phyloP scores from a whole-genome alignment of 2,329 filamentous ascomycete genomes.

The Ophiocordyceps camponoti-saundersi region DNA sequence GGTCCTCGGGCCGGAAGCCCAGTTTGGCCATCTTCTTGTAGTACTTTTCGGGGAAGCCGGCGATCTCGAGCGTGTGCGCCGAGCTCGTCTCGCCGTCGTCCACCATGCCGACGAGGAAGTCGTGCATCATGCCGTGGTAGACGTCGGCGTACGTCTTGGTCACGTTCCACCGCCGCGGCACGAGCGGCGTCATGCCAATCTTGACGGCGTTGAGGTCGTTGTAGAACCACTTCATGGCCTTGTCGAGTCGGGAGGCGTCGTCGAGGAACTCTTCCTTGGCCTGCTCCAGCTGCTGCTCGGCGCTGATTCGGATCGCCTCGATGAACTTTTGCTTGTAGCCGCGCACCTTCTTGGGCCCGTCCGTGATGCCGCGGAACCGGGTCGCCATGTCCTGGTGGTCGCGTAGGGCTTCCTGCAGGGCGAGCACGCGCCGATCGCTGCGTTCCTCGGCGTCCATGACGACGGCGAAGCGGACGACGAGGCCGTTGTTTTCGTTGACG shows the following conservation, averaged over 20 bases:
- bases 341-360: slow-evolving; percentile 77
- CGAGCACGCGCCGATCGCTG: slow-evolving; percentile 80
- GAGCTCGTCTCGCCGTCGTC: slow-evolving; percentile 75
- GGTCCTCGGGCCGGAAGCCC: slow-evolving; percentile 58
- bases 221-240: slow-evolving; percentile 89
- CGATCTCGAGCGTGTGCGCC: slow-evolving; percentile 75
- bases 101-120: slow-evolving; percentile 69
- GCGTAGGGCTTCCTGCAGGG: slow-evolving; percentile 83
- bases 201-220: slow-evolving; percentile 93
- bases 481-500: slow-evolving; percentile 67
- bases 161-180: slow-evolving; percentile 96
- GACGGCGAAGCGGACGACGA: slow-evolving; percentile 81
- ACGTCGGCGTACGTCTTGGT: slow-evolving; percentile 78
- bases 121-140: slow-evolving; percentile 91
- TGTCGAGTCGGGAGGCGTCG: slow-evolving; percentile 69
- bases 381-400: slow-evolving; percentile 91
- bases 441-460: slow-evolving; percentile 94
- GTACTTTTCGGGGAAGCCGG: slow-evolving; percentile 92
- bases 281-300: slow-evolving; percentile 56
- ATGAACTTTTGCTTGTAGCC: slow-evolving; percentile 97
- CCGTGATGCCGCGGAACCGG: slow-evolving; percentile 87
- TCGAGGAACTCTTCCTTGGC: slow-evolving; percentile 61
- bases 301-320: slow-evolving; percentile 57
- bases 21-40: slow-evolving; percentile 91
- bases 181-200: slow-evolving; percentile 75